Percentiles rank a stretch among this genome's conserved stretches.
These are phyloP conservation scores for Graphilbum sp. DNA, from an alignment of 2,329 filamentous ascomycete genomes.

Conservation along the genomic window DNA sequence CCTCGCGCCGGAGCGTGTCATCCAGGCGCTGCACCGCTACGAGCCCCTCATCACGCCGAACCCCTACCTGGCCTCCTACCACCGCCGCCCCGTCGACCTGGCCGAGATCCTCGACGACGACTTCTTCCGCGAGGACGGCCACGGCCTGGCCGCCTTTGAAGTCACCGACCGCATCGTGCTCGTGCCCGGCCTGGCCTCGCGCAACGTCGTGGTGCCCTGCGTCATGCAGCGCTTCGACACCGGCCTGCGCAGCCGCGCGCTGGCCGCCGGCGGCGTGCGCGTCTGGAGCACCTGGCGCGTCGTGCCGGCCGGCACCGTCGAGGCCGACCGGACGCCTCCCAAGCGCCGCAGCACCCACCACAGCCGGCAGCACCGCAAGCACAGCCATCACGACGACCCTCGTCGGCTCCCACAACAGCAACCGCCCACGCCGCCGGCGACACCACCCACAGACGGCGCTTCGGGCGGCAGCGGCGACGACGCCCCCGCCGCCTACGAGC, in stretches of 20 bases:
- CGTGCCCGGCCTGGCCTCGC: conserved; percentile 22
- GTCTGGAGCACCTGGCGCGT: conserved; percentile 24
- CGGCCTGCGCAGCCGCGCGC: conserved; percentile 25
- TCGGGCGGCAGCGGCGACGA: conserved; percentile 1
- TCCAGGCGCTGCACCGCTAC: conserved; percentile 23
- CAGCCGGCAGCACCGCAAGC: background rate
- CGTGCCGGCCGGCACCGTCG: conserved; percentile 10
- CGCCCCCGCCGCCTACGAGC: conserved; percentile 14
- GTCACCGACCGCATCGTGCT: conserved; percentile 21
- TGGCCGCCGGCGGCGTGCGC: conserved; percentile 24
- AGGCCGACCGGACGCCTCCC: background rate
- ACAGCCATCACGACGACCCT: background rate
- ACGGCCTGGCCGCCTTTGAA: conserved; percentile 15
- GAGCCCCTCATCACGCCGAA: conserved; percentile 24
- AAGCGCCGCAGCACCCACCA: background rate
- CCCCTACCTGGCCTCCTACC: conserved; percentile 21
- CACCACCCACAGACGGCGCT: background rate
- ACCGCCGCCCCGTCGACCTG: conserved; percentile 17
- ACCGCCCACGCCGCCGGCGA: background rate
- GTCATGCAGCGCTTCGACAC: conserved; percentile 25
- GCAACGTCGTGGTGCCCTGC: conserved; percentile 24
- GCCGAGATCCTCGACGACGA: conserved; percentile 21
- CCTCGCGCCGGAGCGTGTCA: conserved; percentile 20
- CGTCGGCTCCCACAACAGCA: no score
- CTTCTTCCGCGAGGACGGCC: conserved; percentile 22